Base-by-base conservation (phyloP, 495 filamentous ascomycete genomes). In the Thermothielavioides terrestris region DNA sequence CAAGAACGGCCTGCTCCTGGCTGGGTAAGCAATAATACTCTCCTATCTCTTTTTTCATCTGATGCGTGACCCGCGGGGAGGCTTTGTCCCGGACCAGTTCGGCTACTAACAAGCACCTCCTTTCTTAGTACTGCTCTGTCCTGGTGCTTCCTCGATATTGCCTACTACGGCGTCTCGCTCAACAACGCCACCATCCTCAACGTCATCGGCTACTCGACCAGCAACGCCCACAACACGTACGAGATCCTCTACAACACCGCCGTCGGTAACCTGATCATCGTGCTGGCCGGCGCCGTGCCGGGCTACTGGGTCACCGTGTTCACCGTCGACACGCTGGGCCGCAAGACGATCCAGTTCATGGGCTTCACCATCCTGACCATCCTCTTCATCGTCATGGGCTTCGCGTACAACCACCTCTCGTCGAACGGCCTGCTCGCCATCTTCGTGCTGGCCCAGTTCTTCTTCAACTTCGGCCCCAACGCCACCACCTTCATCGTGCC, bases 401-500 rank as follows among this genome's bases (percentile, higher is more conserved):
- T 85, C 55, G 79, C 75, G 22, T 89, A 82, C 67, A 55, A 76
- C 48, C 53, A 72, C 23, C 67, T 70, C 61, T 78, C 55, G 55
- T 63, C 57, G 49, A 75, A 55, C 54, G 75, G 57, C 21, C 72
- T 89, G 10, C 73, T 90, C 20, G 82, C 72, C n/a, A 75, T 88
- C 49, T 92, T 91, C 60, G 76, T 91, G 17, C 67, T 92, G 3
- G 81, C 82, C n/a, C 84, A 91, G 55, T 86, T 88, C 71, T 90
- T 73, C 58, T 72, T 75, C 63, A 73, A 73, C 58, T 72, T 87
- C 51, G 82, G 88, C 1, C 89, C 89, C 44, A 94, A 94, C 66
- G 75, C 86, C 1, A 94, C 86, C 18, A 94, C 88, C 27, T 94
- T 94, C 71, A 84, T 94, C 58, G 82, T 94, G 1, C 89, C 89